Conservation (phyloP, 768 basidiomycete species). For the Lactarius psammicola region DNA sequence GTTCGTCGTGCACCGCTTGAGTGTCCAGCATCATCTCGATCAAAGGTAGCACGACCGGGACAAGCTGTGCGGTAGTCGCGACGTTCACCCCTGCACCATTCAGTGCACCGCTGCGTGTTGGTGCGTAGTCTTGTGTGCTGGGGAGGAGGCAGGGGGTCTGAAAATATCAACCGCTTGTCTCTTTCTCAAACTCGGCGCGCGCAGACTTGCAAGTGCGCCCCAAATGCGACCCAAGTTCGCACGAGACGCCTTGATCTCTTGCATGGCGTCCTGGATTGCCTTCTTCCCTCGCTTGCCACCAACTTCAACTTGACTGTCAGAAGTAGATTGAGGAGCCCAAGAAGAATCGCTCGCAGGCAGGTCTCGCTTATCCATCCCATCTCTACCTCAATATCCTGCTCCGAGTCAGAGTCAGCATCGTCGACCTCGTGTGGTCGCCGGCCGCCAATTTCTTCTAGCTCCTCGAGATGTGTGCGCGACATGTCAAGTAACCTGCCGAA, state of each 20-base stretch:
- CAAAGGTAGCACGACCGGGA: constrained; percentile 64
- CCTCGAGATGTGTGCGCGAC: constrained; percentile 62
- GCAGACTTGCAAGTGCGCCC: constrained; percentile 51
- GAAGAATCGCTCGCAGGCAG: constrained; percentile 61
- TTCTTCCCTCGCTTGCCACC: constrained; percentile 37
- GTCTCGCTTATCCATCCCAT: constrained; percentile 63
- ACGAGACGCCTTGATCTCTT: constrained; percentile 53
- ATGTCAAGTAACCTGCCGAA: constrained; percentile 56
- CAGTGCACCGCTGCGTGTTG: constrained; percentile 44
- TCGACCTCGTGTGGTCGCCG: constrained; percentile 39
- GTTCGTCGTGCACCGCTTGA: constrained; percentile 50
- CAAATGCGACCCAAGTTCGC: constrained; percentile 63
- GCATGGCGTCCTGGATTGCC: constrained; percentile 45
- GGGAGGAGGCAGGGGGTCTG: constrained; percentile 61
- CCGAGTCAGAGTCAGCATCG: constrained; percentile 35
- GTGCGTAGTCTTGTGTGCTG: constrained; percentile 40
- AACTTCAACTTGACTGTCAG: constrained; percentile 36
- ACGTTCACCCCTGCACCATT: constrained; percentile 35
- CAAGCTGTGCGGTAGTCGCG: constrained; percentile 54
- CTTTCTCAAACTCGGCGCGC: constrained; percentile 35
- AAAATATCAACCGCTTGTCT: constrained; percentile 40
- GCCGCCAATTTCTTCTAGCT: constrained; percentile 43
- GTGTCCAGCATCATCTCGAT: constrained; percentile 51
- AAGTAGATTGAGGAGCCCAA: constrained; percentile 59
- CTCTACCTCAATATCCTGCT: constrained; percentile 30